Percentiles rank a stretch among this genome's conserved stretches.
phyloP scores from a whole-genome alignment of 257 asterid species.

The Solanum chiquidenum region DNA sequence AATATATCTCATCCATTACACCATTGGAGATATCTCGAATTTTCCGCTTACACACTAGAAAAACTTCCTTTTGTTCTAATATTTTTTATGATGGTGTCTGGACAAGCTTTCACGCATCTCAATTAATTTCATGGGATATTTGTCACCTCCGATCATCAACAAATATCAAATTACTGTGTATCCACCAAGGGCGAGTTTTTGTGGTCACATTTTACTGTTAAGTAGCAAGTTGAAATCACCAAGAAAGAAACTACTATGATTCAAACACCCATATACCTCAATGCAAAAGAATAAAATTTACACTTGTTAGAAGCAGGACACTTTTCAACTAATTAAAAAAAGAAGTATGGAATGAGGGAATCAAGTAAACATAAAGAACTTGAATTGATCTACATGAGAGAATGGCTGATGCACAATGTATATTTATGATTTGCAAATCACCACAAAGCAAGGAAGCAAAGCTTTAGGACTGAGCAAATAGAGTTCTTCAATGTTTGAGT shows the following conservation, averaged over 20 bases:
- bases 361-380: not conserved
- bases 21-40: no score
- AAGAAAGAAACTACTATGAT: not conserved
- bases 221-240: not conserved
- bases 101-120: not conserved
- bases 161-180: no score
- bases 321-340: not conserved
- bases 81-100: no score
- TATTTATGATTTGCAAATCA: slow-evolving; percentile 41
- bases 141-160: not conserved
- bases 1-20: not conserved
- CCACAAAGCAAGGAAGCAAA: slow-evolving; percentile 91
- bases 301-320: not conserved
- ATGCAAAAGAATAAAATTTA: not conserved
- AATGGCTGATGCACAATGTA: not conserved
- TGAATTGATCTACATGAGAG: not conserved
- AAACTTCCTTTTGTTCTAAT: not conserved
- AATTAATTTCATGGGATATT: no score
- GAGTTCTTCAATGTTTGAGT: slow-evolving; percentile 75
- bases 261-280: not conserved
- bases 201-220: not conserved
- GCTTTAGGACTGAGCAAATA: slow-evolving; percentile 76
- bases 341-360: not conserved
- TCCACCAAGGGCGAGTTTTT: not conserved
- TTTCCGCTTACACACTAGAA: not conserved